Conservation (phyloP, 148 eudicot genomes). For the Linanthus parryae region DNA sequence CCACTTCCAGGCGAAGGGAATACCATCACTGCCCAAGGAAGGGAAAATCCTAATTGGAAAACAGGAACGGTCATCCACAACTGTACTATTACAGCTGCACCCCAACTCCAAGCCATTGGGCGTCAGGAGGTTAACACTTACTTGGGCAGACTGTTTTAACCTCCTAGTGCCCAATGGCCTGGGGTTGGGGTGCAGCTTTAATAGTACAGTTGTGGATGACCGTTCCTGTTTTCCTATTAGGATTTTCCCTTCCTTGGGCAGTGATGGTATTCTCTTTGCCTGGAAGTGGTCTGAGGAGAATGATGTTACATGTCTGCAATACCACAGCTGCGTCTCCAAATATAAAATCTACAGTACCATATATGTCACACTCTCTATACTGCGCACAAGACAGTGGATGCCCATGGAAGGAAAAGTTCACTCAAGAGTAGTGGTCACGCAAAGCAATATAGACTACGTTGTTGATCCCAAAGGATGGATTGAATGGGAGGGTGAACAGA, state of each 20-base stretch:
- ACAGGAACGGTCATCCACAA: slow-evolving; percentile 37
- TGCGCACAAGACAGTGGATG: too few relatives aligned
- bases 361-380: too few relatives aligned
- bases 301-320: slow-evolving; percentile 30
- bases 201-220: slow-evolving; percentile 34
- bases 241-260: slow-evolving; percentile 18
- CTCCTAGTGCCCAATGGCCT: slow-evolving; percentile 8
- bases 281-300: slow-evolving; percentile 18
- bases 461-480: slow-evolving; percentile 30
- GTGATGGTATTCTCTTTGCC: slow-evolving; percentile 16
- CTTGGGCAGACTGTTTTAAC: slow-evolving; percentile 31
- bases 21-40: slow-evolving; percentile 24
- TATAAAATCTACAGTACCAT: slow-evolving; percentile 30
- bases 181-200: slow-evolving; percentile 15
- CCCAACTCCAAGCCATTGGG: slow-evolving; percentile 9
- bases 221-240: slow-evolving; percentile 19
- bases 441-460: slow-evolving; percentile 20
- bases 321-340: slow-evolving; percentile 26
- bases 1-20: slow-evolving; percentile 17
- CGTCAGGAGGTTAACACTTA: slow-evolving; percentile 22
- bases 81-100: slow-evolving; percentile 23
- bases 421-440: slow-evolving; percentile 29
- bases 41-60: slow-evolving; percentile 5
- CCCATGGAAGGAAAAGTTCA: slow-evolving; percentile 28
- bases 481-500: slow-evolving; percentile 18